Percentiles rank a stretch among this genome's conserved stretches.
Evolutionary conservation across 257 asterid genomes (phyloP).

Genomic region (Primulina huaijiensis): DNA sequence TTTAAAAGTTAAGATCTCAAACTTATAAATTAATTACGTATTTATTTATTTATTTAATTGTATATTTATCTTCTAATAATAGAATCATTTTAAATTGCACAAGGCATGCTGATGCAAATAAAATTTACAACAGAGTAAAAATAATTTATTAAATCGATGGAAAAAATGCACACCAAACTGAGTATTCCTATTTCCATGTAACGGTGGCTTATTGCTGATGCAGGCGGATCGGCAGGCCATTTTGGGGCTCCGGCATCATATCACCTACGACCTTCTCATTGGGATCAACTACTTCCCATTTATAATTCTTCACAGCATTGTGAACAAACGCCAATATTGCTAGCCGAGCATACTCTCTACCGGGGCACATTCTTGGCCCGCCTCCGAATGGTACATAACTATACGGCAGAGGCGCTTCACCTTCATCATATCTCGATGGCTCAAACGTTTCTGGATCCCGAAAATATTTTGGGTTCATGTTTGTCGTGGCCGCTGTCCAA

Average conservation of each 20-base stretch:
- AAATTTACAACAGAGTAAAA: too few relatives aligned
- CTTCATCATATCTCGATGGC: conserved; percentile 55
- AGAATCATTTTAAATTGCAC: too few relatives aligned
- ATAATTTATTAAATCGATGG: too few relatives aligned
- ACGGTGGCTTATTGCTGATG: conserved; percentile 10
- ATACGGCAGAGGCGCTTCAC: conserved; percentile 45
- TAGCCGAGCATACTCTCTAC: conserved; percentile 74
- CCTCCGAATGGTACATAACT: conserved; percentile 69
- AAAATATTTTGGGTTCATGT: conserved; percentile 51
- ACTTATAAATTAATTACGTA: too few relatives aligned
- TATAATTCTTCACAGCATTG: conserved; percentile 46
- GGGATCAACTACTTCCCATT: conserved; percentile 59
- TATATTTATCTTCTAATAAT: too few relatives aligned
- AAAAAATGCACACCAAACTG: too few relatives aligned
- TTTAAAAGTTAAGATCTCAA: too few relatives aligned
- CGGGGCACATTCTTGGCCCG: conserved; percentile 76
- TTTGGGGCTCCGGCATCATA: conserved; percentile 75
- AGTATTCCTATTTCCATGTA: too few relatives aligned
- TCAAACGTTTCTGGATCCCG: conserved; percentile 53
- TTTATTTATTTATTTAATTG: too few relatives aligned
- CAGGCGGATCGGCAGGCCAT: conserved; percentile 60
- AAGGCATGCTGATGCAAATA: too few relatives aligned
- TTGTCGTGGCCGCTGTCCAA: conserved; percentile 64
- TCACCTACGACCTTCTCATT: conserved; percentile 69
- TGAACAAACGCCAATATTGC: conserved; percentile 56